phyloP scores from a whole-genome alignment of 1,284 basidiomycete genomes.

The Tetrapyrgos nigripes region DNA sequence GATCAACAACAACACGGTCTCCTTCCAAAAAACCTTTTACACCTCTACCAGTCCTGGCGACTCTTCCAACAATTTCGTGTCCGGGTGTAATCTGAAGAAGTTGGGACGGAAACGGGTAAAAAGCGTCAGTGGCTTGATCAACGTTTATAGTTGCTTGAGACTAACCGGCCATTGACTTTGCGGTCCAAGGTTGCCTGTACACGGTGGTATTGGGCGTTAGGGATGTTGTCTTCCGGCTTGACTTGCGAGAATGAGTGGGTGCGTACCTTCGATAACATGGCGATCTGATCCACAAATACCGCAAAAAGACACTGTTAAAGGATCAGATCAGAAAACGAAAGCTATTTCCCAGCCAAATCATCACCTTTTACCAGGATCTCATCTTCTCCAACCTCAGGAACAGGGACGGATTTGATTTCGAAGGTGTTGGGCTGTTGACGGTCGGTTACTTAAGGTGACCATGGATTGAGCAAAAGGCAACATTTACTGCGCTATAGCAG shows the following conservation, averaged over 20 bases:
- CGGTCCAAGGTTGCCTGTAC: background rate
- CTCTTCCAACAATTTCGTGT: constrained; percentile 79
- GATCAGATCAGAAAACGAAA: background rate
- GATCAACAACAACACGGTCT: constrained; percentile 82
- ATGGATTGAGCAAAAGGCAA: background rate
- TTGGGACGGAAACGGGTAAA: constrained; percentile 13
- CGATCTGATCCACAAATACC: constrained; percentile 82
- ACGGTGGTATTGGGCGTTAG: too few species aligned
- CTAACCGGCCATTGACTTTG: background rate
- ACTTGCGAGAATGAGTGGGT: too few species aligned
- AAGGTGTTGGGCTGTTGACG: constrained; percentile 73
- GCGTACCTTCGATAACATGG: constrained; percentile 71
- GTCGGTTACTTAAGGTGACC: background rate
- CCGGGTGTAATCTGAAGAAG: constrained; percentile 73
- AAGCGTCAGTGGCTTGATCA: too few species aligned
- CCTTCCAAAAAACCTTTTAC: constrained; percentile 73
- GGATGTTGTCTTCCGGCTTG: too few species aligned
- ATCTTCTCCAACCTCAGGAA: constrained; percentile 66
- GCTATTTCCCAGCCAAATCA: background rate
- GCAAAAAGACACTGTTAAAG: constrained; percentile 37
- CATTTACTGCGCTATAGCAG: background rate
- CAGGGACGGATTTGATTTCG: constrained; percentile 64
- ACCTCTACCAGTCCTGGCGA: constrained; percentile 74
- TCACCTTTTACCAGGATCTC: constrained; percentile 76
- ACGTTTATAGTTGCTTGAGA: too few species aligned